A percentile compares a stretch with the other conserved stretches of the same genome.
These are phyloP conservation scores for Backusella circina DNA, from an alignment of 192 early-diverging fungal genomes.

Conservation along the genomic window DNA sequence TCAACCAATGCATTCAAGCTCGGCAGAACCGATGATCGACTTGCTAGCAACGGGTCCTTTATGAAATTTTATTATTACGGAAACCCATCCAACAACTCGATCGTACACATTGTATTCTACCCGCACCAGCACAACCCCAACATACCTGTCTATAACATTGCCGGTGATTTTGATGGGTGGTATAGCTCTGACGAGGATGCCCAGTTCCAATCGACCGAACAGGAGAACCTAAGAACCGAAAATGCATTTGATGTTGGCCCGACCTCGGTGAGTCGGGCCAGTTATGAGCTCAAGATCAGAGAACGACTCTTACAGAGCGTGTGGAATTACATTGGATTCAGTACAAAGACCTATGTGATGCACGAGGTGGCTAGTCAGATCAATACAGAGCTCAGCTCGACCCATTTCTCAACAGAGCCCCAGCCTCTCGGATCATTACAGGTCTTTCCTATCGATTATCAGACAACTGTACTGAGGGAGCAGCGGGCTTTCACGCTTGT, in stretches of 20 bases:
- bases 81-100: slow-evolving; percentile 4
- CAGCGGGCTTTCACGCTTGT: slow-evolving; percentile 14
- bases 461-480: background rate
- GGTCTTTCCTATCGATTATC: slow-evolving; percentile 7
- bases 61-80: slow-evolving; percentile 22
- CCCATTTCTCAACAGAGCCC: background rate
- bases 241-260: slow-evolving; percentile 7
- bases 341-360: background rate
- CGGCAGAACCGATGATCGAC: slow-evolving; percentile 2
- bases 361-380: background rate
- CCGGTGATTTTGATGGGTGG: background rate
- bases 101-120: slow-evolving; percentile 14
- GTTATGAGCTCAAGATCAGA: background rate
- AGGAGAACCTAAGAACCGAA: slow-evolving; percentile 14
- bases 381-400: background rate
- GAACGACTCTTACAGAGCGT: background rate
- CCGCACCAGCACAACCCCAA: slow-evolving; percentile 10
- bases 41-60: slow-evolving; percentile 1
- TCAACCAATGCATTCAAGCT: background rate
- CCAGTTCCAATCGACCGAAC: slow-evolving; percentile 9
- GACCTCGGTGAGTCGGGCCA: background rate
- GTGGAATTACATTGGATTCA: slow-evolving; percentile 21
- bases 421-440: slow-evolving; percentile 8
- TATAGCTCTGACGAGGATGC: slow-evolving; percentile 6
- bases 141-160: slow-evolving; percentile 12